phyloP scores from a whole-genome alignment of 2,329 filamentous ascomycete genomes.

The Tricladium varicosporioides region DNA sequence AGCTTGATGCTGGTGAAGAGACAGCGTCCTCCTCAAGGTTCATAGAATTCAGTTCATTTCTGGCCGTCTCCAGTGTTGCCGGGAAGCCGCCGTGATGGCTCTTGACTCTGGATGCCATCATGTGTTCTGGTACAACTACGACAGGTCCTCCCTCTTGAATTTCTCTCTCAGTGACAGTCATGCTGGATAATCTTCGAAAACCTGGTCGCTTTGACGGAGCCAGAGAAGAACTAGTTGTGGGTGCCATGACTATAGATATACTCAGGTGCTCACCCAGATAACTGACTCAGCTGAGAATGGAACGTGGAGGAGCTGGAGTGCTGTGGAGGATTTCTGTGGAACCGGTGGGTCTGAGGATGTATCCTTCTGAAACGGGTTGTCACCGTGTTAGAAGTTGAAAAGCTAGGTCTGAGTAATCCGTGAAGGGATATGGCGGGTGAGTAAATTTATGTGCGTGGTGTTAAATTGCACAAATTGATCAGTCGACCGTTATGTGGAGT shows the following conservation, averaged over 20 bases:
- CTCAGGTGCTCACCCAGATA: background rate
- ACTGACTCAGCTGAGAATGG: background rate
- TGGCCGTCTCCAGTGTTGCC: slow-evolving; percentile 35
- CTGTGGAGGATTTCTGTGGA: slow-evolving; percentile 1
- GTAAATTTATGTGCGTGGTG: background rate
- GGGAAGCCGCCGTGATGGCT: slow-evolving; percentile 34
- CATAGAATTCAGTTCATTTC: slow-evolving; percentile 32
- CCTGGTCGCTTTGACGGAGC: slow-evolving; percentile 24
- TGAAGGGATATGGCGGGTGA: background rate
- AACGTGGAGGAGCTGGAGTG: slow-evolving; percentile 7
- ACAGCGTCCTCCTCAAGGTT: slow-evolving; percentile 33
- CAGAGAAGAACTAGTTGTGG: slow-evolving; percentile 13
- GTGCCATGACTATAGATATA: slow-evolving; percentile 15
- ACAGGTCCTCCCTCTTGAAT: slow-evolving; percentile 31
- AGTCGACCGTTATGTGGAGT: background rate
- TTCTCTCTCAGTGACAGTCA: slow-evolving; percentile 34
- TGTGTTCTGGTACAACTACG: slow-evolving; percentile 34
- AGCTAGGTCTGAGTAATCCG: slow-evolving; percentile 6
- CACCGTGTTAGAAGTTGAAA: background rate
- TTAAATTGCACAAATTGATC: background rate
- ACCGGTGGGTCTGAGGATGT: slow-evolving; percentile 8
- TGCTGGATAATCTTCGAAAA: slow-evolving; percentile 34
- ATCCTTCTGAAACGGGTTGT: slow-evolving; percentile 7
- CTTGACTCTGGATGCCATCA: slow-evolving; percentile 27
- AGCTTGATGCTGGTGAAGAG: slow-evolving; percentile 21